Evolutionary conservation across 2,329 filamentous ascomycete genomes (phyloP).

Genomic region (Fusarium poae): DNA sequence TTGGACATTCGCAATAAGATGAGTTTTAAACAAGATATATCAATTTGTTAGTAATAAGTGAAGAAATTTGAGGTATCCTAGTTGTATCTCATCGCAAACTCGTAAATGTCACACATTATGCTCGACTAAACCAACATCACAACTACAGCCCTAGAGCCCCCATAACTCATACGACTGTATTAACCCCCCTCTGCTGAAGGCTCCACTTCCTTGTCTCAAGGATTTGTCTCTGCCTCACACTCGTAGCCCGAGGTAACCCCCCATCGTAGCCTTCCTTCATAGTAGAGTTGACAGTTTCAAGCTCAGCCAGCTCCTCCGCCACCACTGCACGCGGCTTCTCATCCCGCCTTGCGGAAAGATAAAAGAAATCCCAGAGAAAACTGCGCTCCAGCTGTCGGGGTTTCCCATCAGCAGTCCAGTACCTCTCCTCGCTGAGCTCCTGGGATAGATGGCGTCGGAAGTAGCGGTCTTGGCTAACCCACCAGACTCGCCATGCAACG

Average conservation of each 20-base stretch:
- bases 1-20: background rate
- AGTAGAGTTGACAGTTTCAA: slow-evolving; percentile 39
- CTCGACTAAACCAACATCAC: background rate
- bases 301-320: slow-evolving; percentile 33
- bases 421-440: slow-evolving; percentile 63
- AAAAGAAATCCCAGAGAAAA: slow-evolving; percentile 61
- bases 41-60: background rate
- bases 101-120: background rate
- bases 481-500: slow-evolving; percentile 60
- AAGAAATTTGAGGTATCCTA: background rate
- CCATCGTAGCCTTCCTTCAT: slow-evolving; percentile 27
- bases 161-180: slow-evolving; percentile 5
- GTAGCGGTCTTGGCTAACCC: slow-evolving; percentile 62
- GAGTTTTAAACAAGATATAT: background rate
- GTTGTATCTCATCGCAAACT: background rate
- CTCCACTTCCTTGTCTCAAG: slow-evolving; percentile 45
- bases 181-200: slow-evolving; percentile 34
- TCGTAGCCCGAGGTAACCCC: slow-evolving; percentile 19
- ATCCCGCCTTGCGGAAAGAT: slow-evolving; percentile 54
- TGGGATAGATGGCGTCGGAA: slow-evolving; percentile 60
- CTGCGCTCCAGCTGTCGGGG: slow-evolving; percentile 58
- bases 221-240: slow-evolving; percentile 43
- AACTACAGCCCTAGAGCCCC: background rate
- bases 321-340: slow-evolving; percentile 41
- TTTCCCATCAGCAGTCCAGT: slow-evolving; percentile 61